These are phyloP conservation scores for Buxus sempervirens DNA, from an alignment of 164 flowering plant genomes.

Conservation along the genomic window DNA sequence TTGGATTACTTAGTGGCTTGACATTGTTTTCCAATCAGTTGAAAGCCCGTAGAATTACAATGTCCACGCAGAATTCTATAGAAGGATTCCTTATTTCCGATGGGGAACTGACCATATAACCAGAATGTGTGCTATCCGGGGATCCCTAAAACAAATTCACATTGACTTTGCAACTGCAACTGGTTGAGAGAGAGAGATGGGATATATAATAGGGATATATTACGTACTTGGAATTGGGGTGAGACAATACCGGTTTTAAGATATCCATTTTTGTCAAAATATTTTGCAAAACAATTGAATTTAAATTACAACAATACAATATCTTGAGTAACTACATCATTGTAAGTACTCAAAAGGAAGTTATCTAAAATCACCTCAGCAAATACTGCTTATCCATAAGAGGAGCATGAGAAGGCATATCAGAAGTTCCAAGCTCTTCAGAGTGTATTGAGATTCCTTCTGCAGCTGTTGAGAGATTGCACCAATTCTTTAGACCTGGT, in stretches of 20 bases:
- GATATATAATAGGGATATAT: too few relatives aligned
- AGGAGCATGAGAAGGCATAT: conserved; percentile 16
- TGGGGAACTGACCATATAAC: too few relatives aligned
- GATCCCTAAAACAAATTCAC: too few relatives aligned
- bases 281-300: background rate
- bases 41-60: too few relatives aligned
- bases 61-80: too few relatives aligned
- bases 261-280: background rate
- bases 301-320: background rate
- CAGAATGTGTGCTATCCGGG: too few relatives aligned
- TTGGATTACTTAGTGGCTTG: too few relatives aligned
- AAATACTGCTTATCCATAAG: conserved; percentile 19
- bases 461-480: conserved; percentile 16
- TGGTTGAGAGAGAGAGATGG: too few relatives aligned
- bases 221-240: too few relatives aligned
- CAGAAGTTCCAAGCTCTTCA: conserved; percentile 22
- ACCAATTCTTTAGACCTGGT: conserved; percentile 31
- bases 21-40: too few relatives aligned
- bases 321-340: background rate
- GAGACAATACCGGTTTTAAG: background rate
- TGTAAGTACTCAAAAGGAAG: background rate
- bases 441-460: conserved; percentile 22
- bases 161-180: too few relatives aligned
- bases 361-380: conserved; percentile 34
- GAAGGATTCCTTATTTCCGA: too few relatives aligned